phyloP scores from a whole-genome alignment of 2,329 filamentous ascomycete genomes.

The Setomelanomma holmii region DNA sequence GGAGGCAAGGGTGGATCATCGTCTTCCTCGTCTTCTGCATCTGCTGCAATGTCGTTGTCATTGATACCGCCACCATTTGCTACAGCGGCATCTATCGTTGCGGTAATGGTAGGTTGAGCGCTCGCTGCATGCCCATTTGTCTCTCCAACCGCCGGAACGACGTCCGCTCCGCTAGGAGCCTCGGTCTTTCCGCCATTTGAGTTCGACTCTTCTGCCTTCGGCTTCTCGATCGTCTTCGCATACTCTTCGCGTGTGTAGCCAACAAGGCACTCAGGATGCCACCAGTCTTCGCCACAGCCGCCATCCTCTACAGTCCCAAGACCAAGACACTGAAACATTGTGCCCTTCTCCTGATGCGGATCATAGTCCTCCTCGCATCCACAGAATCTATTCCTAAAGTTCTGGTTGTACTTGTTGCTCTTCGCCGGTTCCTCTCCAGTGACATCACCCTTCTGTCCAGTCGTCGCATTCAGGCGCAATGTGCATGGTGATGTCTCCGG shows the following conservation, averaged over 20 bases:
- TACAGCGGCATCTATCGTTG: constrained; percentile 26
- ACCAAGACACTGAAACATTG: constrained; percentile 97
- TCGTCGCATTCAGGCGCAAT: constrained; percentile 74
- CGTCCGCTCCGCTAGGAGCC: constrained; percentile 2
- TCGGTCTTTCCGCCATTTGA: constrained; percentile 14
- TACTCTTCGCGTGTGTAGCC: constrained; percentile 78
- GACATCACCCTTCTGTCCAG: constrained; percentile 77
- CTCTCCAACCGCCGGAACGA: constrained; percentile 6
- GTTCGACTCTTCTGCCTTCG: constrained; percentile 17
- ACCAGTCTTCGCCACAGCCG: constrained; percentile 97
- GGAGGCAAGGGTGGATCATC: constrained; percentile 74
- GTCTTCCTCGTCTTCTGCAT: constrained; percentile 61
- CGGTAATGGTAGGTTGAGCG: constrained; percentile 15
- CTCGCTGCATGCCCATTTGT: constrained; percentile 14
- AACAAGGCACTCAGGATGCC: constrained; percentile 90
- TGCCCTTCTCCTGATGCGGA: constrained; percentile 86
- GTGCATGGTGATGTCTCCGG: constrained; percentile 74
- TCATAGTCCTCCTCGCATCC: constrained; percentile 89
- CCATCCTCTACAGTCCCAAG: constrained; percentile 80
- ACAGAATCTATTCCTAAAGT: constrained; percentile 92
- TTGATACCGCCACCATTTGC: constrained; percentile 32
- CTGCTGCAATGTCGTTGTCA: constrained; percentile 47
- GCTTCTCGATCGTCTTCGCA: constrained; percentile 54
- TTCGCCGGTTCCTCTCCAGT: constrained; percentile 75
- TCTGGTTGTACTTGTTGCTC: constrained; percentile 92